Percentiles rank a stretch among this genome's conserved stretches.
phyloP scores from a whole-genome alignment of 441 rosid genomes.

The Eutrema salsugineum region DNA sequence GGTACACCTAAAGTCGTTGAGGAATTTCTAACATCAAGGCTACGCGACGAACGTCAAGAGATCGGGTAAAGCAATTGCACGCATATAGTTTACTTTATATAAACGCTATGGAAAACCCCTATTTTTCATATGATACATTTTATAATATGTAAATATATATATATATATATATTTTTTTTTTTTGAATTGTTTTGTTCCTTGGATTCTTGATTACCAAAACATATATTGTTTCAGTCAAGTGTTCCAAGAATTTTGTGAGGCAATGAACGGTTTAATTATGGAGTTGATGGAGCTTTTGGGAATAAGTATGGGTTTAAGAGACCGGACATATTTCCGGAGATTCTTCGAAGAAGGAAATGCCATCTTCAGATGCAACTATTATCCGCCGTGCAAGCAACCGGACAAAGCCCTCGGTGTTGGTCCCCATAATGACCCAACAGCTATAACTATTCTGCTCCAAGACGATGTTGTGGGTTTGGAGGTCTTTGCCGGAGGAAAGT shows the following conservation, averaged over 20 bases:
- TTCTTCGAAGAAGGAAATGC: conserved; percentile 38
- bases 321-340: conserved; percentile 25
- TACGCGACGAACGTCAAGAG: conserved; percentile 34
- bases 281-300: conserved; percentile 46
- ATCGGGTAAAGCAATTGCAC: conserved; percentile 34
- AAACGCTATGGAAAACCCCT: background rate
- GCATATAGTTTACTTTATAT: background rate
- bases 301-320: conserved; percentile 43
- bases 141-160: background rate
- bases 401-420: conserved; percentile 49
- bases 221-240: conserved; percentile 25
- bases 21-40: conserved; percentile 27
- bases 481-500: conserved; percentile 37
- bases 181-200: background rate
- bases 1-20: conserved; percentile 23
- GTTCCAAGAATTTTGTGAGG: conserved; percentile 45
- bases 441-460: conserved; percentile 51
- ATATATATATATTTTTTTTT: no score
- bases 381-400: conserved; percentile 45
- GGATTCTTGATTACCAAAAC: background rate
- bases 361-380: conserved; percentile 45
- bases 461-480: conserved; percentile 54
- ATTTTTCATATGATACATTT: background rate
- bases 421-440: conserved; percentile 51
- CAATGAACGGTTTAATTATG: conserved; percentile 35